Conservation (phyloP, 805 yeast species). For the Peterozyma toletana region DNA sequence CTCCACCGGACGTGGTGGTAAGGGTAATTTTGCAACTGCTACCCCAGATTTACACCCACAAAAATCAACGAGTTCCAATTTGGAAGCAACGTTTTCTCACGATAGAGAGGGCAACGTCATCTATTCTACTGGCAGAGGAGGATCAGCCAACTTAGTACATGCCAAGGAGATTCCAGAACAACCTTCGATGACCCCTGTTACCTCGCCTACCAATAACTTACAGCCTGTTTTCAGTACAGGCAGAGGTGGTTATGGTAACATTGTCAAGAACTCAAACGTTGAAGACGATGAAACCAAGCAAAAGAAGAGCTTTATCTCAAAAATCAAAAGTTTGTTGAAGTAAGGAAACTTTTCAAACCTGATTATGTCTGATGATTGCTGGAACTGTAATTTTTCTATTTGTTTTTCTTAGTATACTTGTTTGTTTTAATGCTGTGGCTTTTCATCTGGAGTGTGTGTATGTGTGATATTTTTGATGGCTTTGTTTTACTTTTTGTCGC, state of each 20-base stretch:
- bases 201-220: conserved; percentile 31
- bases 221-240: conserved; percentile 42
- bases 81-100: conserved; percentile 17
- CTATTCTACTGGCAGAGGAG: conserved; percentile 52
- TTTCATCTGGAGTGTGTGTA: too few species aligned
- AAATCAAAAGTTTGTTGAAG: conserved; percentile 6
- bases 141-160: conserved; percentile 43
- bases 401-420: too few species aligned
- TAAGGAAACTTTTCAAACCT: background rate
- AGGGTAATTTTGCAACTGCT: conserved; percentile 21
- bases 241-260: conserved; percentile 52
- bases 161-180: conserved; percentile 38
- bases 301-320: conserved; percentile 2
- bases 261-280: conserved; percentile 33
- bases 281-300: conserved; percentile 22
- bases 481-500: background rate
- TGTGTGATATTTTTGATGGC: background rate
- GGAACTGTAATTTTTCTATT: too few species aligned
- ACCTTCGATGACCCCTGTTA: conserved; percentile 23
- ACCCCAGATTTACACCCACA: conserved; percentile 9
- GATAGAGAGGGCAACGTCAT: conserved; percentile 25
- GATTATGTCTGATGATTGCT: background rate
- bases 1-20: conserved; percentile 28
- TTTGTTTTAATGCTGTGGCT: too few species aligned
- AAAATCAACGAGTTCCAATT: conserved; percentile 9